Evolutionary conservation across 768 basidiomycete genomes (phyloP).

Genomic region (Tremella mesenterica): DNA sequence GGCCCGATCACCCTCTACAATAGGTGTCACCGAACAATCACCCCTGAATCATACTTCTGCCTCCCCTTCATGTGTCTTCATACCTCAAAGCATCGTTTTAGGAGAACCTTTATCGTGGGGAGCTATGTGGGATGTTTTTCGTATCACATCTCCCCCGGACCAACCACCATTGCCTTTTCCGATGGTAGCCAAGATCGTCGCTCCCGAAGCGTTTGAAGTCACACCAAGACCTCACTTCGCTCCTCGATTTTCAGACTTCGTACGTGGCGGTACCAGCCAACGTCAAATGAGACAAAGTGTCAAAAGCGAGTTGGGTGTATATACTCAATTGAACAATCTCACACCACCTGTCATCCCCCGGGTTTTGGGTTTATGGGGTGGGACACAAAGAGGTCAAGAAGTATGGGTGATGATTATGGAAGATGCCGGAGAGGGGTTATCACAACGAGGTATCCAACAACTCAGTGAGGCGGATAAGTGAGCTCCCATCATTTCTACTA

Average conservation of each 20-base stretch:
- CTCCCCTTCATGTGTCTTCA: not conserved
- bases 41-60: no score
- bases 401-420: not conserved
- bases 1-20: not conserved
- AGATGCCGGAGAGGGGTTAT: not conserved
- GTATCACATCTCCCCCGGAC: not conserved
- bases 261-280: not conserved
- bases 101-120: not conserved
- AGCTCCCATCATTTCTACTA: no score
- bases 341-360: not conserved
- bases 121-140: not conserved
- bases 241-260: not conserved
- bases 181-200: not conserved
- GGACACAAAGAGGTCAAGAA: not conserved
- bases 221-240: not conserved
- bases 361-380: not conserved
- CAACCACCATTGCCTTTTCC: not conserved
- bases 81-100: not conserved
- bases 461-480: no score
- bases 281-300: not conserved
- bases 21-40: no score
- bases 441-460: no score
- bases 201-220: not conserved
- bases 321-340: not conserved
- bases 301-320: not conserved